Evolutionary conservation across 108 stramenopile genomes (phyloP).

Genomic region (Cyclotella distinguenda): DNA sequence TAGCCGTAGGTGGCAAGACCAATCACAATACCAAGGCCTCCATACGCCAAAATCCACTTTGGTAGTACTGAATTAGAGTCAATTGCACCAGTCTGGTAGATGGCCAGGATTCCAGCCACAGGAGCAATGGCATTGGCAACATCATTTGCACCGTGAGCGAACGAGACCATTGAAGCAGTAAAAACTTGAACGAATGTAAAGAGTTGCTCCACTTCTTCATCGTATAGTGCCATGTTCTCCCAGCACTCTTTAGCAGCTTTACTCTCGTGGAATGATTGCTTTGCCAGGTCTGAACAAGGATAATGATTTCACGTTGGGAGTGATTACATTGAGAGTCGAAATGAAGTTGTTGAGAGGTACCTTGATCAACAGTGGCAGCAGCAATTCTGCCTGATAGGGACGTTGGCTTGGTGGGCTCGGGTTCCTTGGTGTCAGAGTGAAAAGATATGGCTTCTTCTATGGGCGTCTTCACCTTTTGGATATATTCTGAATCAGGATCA

Average conservation of each 20-base stretch:
- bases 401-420: background rate
- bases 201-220: slow-evolving; percentile 47
- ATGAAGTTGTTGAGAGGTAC: too few species aligned
- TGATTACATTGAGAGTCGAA: too few species aligned
- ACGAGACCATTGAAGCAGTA: slow-evolving; percentile 65
- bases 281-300: slow-evolving; percentile 2
- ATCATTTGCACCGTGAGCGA: slow-evolving; percentile 81
- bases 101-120: slow-evolving; percentile 53
- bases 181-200: slow-evolving; percentile 74
- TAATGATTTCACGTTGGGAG: too few species aligned
- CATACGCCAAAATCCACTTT: slow-evolving; percentile 61
- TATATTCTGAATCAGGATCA: slow-evolving; percentile 5
- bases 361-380: slow-evolving; percentile 12
- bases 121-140: slow-evolving; percentile 73
- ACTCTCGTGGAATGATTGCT: slow-evolving; percentile 29
- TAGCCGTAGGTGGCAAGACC: slow-evolving; percentile 63
- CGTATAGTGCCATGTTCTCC: slow-evolving; percentile 52
- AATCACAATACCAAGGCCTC: slow-evolving; percentile 59
- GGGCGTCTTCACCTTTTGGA: too few species aligned
- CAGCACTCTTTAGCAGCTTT: slow-evolving; percentile 51
- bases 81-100: slow-evolving; percentile 48
- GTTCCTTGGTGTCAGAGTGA: background rate
- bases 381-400: slow-evolving; percentile 1
- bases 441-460: background rate
- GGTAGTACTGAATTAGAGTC: slow-evolving; percentile 30